These are phyloP conservation scores for Coelastrella sp. DNA, from an alignment of 139 green algal species.

Conservation along the genomic window DNA sequence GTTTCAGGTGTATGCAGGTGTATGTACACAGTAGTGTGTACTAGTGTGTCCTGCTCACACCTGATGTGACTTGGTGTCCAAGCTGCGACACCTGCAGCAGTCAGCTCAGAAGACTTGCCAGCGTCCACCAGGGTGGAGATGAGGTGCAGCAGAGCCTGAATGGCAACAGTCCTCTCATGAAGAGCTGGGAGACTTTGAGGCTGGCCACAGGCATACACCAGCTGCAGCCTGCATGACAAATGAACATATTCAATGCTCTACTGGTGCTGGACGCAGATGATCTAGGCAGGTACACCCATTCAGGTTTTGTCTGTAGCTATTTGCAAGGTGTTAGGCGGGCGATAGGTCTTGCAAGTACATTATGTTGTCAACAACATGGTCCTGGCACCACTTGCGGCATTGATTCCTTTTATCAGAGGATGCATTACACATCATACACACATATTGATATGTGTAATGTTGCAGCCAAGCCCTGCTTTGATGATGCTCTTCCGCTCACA, in stretches of 20 bases:
- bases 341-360: background rate
- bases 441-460: too few relatives aligned
- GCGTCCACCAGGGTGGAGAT: slow-evolving; percentile 19
- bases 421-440: too few relatives aligned
- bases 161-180: slow-evolving; percentile 22
- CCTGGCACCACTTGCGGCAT: too few relatives aligned
- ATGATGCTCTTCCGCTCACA: background rate
- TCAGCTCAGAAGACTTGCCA: background rate
- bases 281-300: too few relatives aligned
- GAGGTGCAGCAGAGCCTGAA: slow-evolving; percentile 54
- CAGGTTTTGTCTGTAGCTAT: background rate
- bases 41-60: background rate
- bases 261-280: background rate
- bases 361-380: too few relatives aligned
- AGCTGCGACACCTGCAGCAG: background rate
- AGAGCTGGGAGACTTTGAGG: slow-evolving; percentile 24
- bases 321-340: background rate
- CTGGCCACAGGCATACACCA: slow-evolving; percentile 64
- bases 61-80: background rate
- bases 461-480: too few relatives aligned
- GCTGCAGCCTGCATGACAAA: slow-evolving; percentile 52
- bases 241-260: background rate
- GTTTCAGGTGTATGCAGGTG: too few relatives aligned
- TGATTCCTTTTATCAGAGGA: too few relatives aligned
- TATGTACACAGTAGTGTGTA: too few relatives aligned